A percentile compares a stretch with the other conserved stretches of the same genome.
Evolutionary conservation across 2,329 filamentous ascomycete genomes (phyloP).

Genomic region (Hymenoscyphus infarciens): DNA sequence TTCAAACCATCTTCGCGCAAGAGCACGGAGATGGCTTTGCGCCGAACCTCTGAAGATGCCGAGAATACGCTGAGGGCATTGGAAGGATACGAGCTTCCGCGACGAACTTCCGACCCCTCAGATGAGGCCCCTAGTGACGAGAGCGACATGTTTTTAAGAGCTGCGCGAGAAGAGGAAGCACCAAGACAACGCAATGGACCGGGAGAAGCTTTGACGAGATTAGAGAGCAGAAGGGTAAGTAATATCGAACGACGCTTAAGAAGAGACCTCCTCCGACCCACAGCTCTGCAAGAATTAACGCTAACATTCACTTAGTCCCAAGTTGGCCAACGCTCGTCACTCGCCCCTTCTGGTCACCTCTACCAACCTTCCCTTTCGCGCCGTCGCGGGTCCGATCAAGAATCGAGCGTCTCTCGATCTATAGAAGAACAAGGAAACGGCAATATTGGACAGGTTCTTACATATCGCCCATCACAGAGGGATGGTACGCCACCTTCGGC

Average conservation of each 20-base stretch:
- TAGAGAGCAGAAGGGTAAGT: slow-evolving; percentile 29
- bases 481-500: slow-evolving; percentile 21
- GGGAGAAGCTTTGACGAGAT: slow-evolving; percentile 18
- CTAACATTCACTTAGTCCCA: slow-evolving; percentile 12
- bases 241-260: not conserved
- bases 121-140: slow-evolving; percentile 34
- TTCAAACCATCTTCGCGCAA: slow-evolving; percentile 30
- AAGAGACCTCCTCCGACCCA: not conserved
- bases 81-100: slow-evolving; percentile 23
- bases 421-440: slow-evolving; percentile 28
- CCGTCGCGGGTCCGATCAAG: slow-evolving; percentile 32
- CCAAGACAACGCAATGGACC: slow-evolving; percentile 19
- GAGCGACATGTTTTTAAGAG: slow-evolving; percentile 33
- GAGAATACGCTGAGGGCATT: slow-evolving; percentile 30
- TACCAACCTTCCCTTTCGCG: slow-evolving; percentile 22
- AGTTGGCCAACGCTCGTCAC: slow-evolving; percentile 29
- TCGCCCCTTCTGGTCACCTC: slow-evolving; percentile 25
- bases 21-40: slow-evolving; percentile 27
- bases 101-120: slow-evolving; percentile 18
- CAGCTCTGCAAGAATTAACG: not conserved
- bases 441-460: slow-evolving; percentile 28
- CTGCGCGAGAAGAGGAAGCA: slow-evolving; percentile 31
- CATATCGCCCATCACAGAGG: slow-evolving; percentile 26
- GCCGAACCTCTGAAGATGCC: slow-evolving; percentile 25
- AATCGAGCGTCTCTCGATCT: slow-evolving; percentile 22